Percentiles rank a stretch among this genome's conserved stretches.
phyloP scores from a whole-genome alignment of 768 basidiomycete genomes.

The Favolaschia claudopus region DNA sequence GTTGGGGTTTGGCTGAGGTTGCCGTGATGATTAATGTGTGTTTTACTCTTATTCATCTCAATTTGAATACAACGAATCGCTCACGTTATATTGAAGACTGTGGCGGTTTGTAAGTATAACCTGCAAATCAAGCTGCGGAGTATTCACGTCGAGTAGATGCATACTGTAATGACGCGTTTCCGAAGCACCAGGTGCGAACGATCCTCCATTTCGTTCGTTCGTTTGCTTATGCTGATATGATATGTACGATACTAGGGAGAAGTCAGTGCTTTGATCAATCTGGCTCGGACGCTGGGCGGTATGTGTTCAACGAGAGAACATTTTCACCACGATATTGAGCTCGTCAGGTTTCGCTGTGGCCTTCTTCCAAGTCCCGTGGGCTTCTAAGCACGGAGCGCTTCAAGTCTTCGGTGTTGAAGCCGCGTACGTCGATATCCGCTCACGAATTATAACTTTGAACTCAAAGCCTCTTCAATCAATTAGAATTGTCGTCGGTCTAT shows the following conservation, averaged over 20 bases:
- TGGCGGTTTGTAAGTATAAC: too few relatives aligned
- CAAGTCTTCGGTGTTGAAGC: conserved; percentile 63
- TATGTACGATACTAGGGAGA: too few relatives aligned
- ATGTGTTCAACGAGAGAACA: background rate
- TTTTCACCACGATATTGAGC: background rate
- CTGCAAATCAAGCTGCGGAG: too few relatives aligned
- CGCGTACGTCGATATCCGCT: conserved; percentile 50
- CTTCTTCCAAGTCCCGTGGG: conserved; percentile 66
- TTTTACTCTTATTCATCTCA: too few relatives aligned
- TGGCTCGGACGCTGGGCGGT: conserved; percentile 54
- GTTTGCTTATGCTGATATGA: too few relatives aligned
- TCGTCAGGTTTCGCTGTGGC: conserved; percentile 54
- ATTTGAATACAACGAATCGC: too few relatives aligned
- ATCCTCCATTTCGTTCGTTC: background rate
- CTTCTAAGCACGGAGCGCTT: conserved; percentile 55
- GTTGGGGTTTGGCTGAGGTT: conserved; percentile 59
- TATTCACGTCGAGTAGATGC: too few relatives aligned
- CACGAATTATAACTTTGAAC: background rate
- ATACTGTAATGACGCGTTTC: conserved; percentile 51
- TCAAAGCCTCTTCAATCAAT: background rate
- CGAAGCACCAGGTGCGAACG: conserved; percentile 39
- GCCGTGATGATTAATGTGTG: too few relatives aligned
- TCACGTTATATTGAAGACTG: conserved; percentile 54
- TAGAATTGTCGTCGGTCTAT: conserved; percentile 56
- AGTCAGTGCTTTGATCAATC: conserved; percentile 61